Evolutionary conservation across 1,284 basidiomycete genomes (phyloP), one percentile per base, ranked within the genome.

Genomic region (Cryptococcus sp.): DNA sequence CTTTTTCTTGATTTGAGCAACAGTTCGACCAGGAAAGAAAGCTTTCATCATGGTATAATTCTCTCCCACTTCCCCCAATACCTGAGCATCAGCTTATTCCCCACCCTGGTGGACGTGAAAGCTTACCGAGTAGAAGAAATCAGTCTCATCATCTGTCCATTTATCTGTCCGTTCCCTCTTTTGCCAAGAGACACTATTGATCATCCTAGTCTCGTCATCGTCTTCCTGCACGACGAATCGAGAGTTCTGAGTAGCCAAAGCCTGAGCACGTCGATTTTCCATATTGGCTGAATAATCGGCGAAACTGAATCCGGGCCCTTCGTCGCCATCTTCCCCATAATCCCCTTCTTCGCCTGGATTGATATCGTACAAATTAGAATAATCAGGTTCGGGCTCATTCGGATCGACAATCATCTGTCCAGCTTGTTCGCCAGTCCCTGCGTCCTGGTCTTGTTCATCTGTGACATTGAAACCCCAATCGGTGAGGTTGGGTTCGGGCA

Each of bases 1-100:
- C 47, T 72, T 72, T 22, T 62, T 55, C 48, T 66, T 65, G 39
- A 72, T 51, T 48, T 69, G 65, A n/a, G 58, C 56, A 36, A 61
- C 56, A 1, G 57, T 64, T 23, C 69, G 55, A 18, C 65, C 62
- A 3, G 68, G 67, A 57, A 72, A 72, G 51, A 69, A 72, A 31
- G 63, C 62, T 50, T 64, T 64, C 66, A 72, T 70, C 41, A 70
- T 52, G 2, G 60, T 62, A 50, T 70, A 72, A 49, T 70, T 70
- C 50, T 72, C 69, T 14, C 69, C 69, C 4, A 64, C 66, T 51
- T 71, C 67, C 32, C 64, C 61, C 11, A 70, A 54, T 1, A 66
- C 63, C 69, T 70, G 1, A 41, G 13, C 31, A n/a, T 24, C 32
- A 52, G 36, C 13, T 16, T 11, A 14, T 36, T 11, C 32, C 5